Evolutionary conservation across 768 basidiomycete genomes (phyloP).

Genomic region (Macrocybe gigantea): DNA sequence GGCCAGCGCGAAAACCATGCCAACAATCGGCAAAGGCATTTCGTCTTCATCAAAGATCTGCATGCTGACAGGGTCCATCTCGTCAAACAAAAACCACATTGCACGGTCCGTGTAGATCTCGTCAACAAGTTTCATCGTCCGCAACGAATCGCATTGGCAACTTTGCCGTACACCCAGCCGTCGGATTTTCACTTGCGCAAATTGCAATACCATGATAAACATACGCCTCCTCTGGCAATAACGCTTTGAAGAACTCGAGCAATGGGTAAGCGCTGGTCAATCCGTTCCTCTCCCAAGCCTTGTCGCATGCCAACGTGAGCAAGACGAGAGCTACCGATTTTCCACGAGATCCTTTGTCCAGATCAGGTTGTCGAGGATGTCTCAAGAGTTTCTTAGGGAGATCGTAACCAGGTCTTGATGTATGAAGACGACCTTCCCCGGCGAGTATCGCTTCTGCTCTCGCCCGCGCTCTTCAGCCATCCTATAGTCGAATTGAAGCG

Average conservation of each 20-base stretch:
- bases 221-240: not conserved
- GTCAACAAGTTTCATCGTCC: too few species aligned
- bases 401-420: too few species aligned
- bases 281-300: conserved; percentile 1
- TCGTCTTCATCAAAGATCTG: conserved; percentile 10
- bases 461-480: not conserved
- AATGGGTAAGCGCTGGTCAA: not conserved
- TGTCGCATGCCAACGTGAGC: conserved; percentile 14
- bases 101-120: too few species aligned
- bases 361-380: conserved; percentile 2
- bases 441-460: conserved; percentile 8
- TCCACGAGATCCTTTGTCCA: conserved; percentile 11
- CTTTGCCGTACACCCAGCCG: too few species aligned
- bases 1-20: conserved; percentile 9
- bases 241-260: not conserved
- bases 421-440: conserved; percentile 8
- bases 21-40: conserved; percentile 5
- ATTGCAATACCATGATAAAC: too few species aligned
- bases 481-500: conserved; percentile 2
- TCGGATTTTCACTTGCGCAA: conserved; percentile 9
- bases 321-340: conserved; percentile 16
- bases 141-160: too few species aligned
- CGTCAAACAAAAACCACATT: too few species aligned
- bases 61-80: conserved; percentile 15
- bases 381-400: too few species aligned